Conservation (phyloP, 768 basidiomycete species). For the Tylopilus subfusipes region DNA sequence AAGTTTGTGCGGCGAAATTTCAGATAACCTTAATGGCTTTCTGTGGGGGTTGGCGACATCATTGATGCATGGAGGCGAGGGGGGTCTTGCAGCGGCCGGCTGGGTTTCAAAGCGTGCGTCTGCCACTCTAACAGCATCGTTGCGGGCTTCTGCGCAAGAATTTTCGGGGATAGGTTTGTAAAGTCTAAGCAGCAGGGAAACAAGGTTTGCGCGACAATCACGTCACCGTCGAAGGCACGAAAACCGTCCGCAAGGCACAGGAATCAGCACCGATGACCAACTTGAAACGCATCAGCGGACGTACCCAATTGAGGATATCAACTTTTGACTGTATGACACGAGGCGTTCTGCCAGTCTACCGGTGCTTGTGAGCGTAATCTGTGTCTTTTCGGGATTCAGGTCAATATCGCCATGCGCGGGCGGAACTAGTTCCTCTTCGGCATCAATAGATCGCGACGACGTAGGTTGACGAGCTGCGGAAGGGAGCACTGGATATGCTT, state of each 20-base stretch:
- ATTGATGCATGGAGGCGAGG: not conserved
- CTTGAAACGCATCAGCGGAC: slow-evolving; percentile 30
- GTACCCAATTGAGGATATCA: slow-evolving; percentile 44
- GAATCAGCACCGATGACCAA: slow-evolving; percentile 24
- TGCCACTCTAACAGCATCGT: slow-evolving; percentile 11
- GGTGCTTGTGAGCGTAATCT: slow-evolving; percentile 14
- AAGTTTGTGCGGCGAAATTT: slow-evolving; percentile 45
- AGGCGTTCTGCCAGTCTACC: slow-evolving; percentile 46
- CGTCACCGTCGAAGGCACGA: slow-evolving; percentile 23
- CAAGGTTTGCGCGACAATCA: slow-evolving; percentile 25
- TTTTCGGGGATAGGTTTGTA: slow-evolving; percentile 22
- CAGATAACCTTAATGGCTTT: slow-evolving; percentile 43
- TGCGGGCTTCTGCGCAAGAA: slow-evolving; percentile 10
- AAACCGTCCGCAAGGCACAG: slow-evolving; percentile 23
- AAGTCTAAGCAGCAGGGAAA: slow-evolving; percentile 27
- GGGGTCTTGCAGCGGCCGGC: not conserved
- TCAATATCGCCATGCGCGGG: slow-evolving; percentile 30
- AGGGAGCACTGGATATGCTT: slow-evolving; percentile 8
- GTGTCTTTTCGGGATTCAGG: slow-evolving; percentile 20
- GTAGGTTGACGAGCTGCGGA: slow-evolving; percentile 8
- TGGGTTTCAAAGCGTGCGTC: slow-evolving; percentile 2
- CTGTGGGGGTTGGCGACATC: not conserved
- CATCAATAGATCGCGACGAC: slow-evolving; percentile 13
- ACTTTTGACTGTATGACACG: slow-evolving; percentile 46
- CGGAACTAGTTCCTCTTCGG: slow-evolving; percentile 16